A percentile compares a stretch with the other conserved stretches of the same genome.
These are phyloP conservation scores for Cladosporium velox DNA, from an alignment of 2,329 filamentous ascomycete genomes.

Conservation along the genomic window DNA sequence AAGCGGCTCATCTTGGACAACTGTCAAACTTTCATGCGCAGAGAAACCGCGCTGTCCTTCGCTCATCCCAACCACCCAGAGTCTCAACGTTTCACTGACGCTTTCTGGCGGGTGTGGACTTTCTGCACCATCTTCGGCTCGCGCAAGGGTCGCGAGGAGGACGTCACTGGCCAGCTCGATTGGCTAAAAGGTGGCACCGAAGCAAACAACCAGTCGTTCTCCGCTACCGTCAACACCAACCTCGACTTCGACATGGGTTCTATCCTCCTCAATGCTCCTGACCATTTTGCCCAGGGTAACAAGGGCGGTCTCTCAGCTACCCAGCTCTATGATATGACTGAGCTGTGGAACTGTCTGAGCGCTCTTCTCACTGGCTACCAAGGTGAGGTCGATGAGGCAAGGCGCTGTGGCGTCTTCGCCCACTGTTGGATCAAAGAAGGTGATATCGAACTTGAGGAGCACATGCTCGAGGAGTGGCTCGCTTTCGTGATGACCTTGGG, in stretches of 20 bases:
- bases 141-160: conserved; percentile 59
- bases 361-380: conserved; percentile 59
- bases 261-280: conserved; percentile 57
- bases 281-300: conserved; percentile 62
- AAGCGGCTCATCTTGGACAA: conserved; percentile 59
- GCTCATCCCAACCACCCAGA: conserved; percentile 47
- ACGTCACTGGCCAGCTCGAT: conserved; percentile 61
- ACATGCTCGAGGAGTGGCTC: conserved; percentile 63
- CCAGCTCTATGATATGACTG: conserved; percentile 65
- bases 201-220: conserved; percentile 50
- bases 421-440: conserved; percentile 48
- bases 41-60: conserved; percentile 58
- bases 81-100: conserved; percentile 59
- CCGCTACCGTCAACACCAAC: conserved; percentile 50
- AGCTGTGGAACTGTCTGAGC: conserved; percentile 64
- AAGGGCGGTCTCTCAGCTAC: conserved; percentile 54
- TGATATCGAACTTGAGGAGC: conserved; percentile 55
- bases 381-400: conserved; percentile 56
- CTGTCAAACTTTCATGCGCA: conserved; percentile 58
- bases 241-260: conserved; percentile 52
- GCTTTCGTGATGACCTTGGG: conserved; percentile 62
- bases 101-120: conserved; percentile 66
- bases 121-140: conserved; percentile 66
- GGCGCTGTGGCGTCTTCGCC: conserved; percentile 59
- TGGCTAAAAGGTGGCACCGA: conserved; percentile 62